Evolutionary conservation across 23 red algal genomes (phyloP), one percentile per base, ranked within the genome.

Genomic region (Gracilaria gracilis): DNA sequence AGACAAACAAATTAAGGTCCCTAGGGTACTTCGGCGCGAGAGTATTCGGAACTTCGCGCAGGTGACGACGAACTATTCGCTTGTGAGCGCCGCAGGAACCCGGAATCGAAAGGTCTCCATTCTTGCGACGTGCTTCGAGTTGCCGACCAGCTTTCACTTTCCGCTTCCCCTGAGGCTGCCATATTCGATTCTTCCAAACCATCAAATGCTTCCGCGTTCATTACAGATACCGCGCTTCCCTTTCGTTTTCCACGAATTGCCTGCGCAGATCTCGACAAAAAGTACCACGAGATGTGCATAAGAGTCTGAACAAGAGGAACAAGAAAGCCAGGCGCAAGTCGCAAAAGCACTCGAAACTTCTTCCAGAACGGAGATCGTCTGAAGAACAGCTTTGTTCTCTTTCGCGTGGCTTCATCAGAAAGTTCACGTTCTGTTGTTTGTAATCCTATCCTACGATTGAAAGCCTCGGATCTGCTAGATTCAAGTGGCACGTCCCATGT

Each of bases 391-490:
- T 69, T 44, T 29, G 84, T 75, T 29, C 84, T 39, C 67, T 70
- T 70, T 29, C 51, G 65, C 17, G 66, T 69, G 40, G 67, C 84
- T 24, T 77, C 70, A 61, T 88, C 84, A 19, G 84, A 88, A 42
- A 75, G 46, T 59, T 88, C 84, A 33, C 84, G 84, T 36, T 75
- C 84, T 13, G 84, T 88, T 33, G 67, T 44, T 14, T 59, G 84
- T 35, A 88, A 69, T 9, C 17, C 79, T 1, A 53, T 33, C 13
- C 53, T 37, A 9, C 79, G 79, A 40, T 61, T 62, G 32, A 44
- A 2, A 5, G 20, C 19, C 53, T 28, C 33, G 24, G 17, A 8
- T 31, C 4, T 8, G 34, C n/a, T n/a, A n/a, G n/a, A n/a, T n/a
- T n/a, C n/a, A n/a, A n/a, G n/a, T n/a, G n/a, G n/a, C n/a, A 82